Conservation (phyloP, 2,329 filamentous ascomycete genomes). For the Corinectria fuckeliana region DNA sequence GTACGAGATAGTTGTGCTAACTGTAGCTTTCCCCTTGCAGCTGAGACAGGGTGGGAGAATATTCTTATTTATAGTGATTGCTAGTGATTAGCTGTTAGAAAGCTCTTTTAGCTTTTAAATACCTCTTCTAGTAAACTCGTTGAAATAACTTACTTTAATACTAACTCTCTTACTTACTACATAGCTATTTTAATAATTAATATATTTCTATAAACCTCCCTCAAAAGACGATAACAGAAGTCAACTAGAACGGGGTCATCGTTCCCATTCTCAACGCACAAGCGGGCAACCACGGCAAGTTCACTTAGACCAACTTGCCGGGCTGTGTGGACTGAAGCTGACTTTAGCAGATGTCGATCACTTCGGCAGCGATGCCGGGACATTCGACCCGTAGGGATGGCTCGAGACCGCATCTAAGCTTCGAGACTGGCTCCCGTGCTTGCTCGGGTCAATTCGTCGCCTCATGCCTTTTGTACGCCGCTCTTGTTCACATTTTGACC, state of each 20-base stretch:
- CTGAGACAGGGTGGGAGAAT: no score
- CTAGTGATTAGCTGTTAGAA: no score
- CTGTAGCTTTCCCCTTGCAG: no score
- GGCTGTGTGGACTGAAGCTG: neutral
- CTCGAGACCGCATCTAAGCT: conserved; percentile 54
- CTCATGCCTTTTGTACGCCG: conserved; percentile 55
- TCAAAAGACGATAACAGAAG: conserved; percentile 55
- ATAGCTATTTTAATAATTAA: no score
- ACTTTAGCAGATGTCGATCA: conserved; percentile 52
- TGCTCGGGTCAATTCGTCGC: conserved; percentile 60
- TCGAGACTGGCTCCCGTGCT: conserved; percentile 58
- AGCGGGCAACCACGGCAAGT: conserved; percentile 58
- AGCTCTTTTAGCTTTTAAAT: no score
- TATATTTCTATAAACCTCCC: conserved; percentile 61
- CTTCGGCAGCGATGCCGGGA: conserved; percentile 52
- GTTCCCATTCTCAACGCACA: conserved; percentile 63
- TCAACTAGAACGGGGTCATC: conserved; percentile 57
- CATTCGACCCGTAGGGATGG: conserved; percentile 59
- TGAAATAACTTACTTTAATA: no score
- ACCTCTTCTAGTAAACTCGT: no score
- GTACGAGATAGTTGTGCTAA: no score
- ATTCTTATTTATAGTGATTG: no score
- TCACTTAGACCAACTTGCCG: neutral
- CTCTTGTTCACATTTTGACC: conserved; percentile 55
- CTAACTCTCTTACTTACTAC: no score